Percentiles rank a stretch among this genome's conserved stretches.
These are phyloP conservation scores for Stemphylium lycopersici DNA, from an alignment of 2,329 filamentous ascomycete genomes.

Conservation along the genomic window DNA sequence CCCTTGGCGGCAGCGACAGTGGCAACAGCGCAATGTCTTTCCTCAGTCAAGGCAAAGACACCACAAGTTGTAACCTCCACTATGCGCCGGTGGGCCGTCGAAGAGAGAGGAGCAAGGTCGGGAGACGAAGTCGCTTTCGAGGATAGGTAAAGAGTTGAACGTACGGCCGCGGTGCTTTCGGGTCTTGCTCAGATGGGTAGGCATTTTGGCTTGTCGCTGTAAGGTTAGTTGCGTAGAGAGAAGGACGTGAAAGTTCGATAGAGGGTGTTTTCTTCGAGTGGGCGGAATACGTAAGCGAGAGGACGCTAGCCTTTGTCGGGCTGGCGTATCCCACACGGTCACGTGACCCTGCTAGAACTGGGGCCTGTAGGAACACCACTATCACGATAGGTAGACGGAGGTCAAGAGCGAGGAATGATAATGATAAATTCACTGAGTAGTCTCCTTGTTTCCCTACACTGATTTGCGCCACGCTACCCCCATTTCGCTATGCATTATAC, in stretches of 20 bases:
- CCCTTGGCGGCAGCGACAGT: neutral
- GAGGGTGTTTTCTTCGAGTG: conserved; percentile 15
- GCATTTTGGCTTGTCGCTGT: conserved; percentile 39
- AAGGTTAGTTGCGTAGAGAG: conserved; percentile 34
- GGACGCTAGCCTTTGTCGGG: conserved; percentile 2
- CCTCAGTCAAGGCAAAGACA: neutral
- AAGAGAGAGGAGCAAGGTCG: neutral
- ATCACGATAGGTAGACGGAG: no score
- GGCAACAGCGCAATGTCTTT: no score
- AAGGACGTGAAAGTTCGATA: conserved; percentile 8
- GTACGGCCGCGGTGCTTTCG: conserved; percentile 73
- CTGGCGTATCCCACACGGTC: conserved; percentile 3
- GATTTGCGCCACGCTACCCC: conserved; percentile 11
- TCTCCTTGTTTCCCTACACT: conserved; percentile 9
- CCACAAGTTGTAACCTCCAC: neutral
- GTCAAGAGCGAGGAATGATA: neutral
- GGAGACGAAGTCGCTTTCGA: neutral
- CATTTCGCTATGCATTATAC: conserved; percentile 38
- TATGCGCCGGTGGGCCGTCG: neutral
- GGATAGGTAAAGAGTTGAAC: neutral
- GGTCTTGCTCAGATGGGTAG: conserved; percentile 42
- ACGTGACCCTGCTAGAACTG: neutral
- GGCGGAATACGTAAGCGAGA: conserved; percentile 26
- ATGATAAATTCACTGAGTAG: conserved; percentile 3
- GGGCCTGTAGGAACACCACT: neutral